Percentiles rank a stretch among this genome's conserved stretches.
Conservation (phyloP, 2,329 filamentous ascomycete genomes). For the Aspergillus amoenus region DNA sequence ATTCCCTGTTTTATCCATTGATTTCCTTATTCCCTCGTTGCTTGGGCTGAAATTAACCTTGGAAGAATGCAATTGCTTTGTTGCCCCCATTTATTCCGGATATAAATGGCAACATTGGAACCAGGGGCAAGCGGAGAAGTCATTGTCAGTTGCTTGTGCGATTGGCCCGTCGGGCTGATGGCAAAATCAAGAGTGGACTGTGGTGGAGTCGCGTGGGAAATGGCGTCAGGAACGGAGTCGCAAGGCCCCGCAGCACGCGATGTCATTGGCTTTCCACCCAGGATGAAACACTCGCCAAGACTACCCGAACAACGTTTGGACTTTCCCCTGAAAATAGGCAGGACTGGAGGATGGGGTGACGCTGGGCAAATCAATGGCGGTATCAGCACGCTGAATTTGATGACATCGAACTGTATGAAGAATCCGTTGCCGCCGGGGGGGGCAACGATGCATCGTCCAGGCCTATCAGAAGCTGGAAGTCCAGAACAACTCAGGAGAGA, state of each 20-base stretch:
- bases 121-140: conserved; percentile 17
- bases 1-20: neutral
- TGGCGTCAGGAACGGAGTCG: conserved; percentile 21
- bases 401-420: neutral
- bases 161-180: conserved; percentile 13
- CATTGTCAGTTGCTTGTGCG: neutral
- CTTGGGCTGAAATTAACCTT: neutral
- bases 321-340: conserved; percentile 11
- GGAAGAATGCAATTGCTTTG: neutral
- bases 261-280: conserved; percentile 6
- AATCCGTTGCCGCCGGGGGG: no score
- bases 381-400: neutral
- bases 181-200: conserved; percentile 7
- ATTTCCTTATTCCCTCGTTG: neutral
- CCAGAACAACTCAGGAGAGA: neutral
- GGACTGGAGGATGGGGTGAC: neutral
- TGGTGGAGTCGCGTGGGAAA: conserved; percentile 10
- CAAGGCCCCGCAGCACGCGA: neutral
- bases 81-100: conserved; percentile 4
- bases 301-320: conserved; percentile 16
- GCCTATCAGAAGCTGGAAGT: neutral
- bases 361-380: neutral
- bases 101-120: conserved; percentile 15
- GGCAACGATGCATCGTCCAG: no score
- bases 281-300: conserved; percentile 21